phyloP scores from a whole-genome alignment of 1,139 yeast genomes.

The Diutina catenulata region DNA sequence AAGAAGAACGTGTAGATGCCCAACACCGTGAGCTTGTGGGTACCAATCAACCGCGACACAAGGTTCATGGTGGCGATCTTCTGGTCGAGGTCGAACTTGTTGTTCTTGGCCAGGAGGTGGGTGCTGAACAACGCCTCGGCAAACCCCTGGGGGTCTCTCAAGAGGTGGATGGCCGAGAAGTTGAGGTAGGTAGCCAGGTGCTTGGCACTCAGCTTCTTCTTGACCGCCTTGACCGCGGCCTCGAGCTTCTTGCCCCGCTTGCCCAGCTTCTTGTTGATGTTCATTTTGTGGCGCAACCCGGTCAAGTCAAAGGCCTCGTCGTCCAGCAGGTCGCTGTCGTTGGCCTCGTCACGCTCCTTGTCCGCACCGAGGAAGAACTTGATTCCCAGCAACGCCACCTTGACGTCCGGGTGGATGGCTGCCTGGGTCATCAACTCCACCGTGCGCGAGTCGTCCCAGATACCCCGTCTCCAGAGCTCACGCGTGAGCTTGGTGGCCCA shows the following conservation, averaged over 20 bases:
- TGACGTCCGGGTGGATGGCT: slow-evolving; percentile 74
- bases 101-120: slow-evolving; percentile 60
- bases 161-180: slow-evolving; percentile 85
- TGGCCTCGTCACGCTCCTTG: slow-evolving; percentile 80
- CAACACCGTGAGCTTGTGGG: slow-evolving; percentile 82
- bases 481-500: slow-evolving; percentile 96
- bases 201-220: slow-evolving; percentile 42
- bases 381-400: slow-evolving; percentile 85
- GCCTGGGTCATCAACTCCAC: slow-evolving; percentile 97
- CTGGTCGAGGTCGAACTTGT: slow-evolving; percentile 72
- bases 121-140: slow-evolving; percentile 71
- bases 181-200: slow-evolving; percentile 67
- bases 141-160: slow-evolving; percentile 96
- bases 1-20: slow-evolving; percentile 83
- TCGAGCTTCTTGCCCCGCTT: slow-evolving; percentile 74
- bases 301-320: slow-evolving; percentile 63
- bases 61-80: slow-evolving; percentile 80
- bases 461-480: slow-evolving; percentile 93
- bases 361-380: slow-evolving; percentile 90
- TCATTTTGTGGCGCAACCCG: slow-evolving; percentile 68
- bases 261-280: slow-evolving; percentile 70
- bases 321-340: slow-evolving; percentile 58
- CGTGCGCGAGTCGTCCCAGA: slow-evolving; percentile 95
- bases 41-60: slow-evolving; percentile 79
- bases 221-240: slow-evolving; percentile 53